phyloP scores from a whole-genome alignment of 2,329 filamentous ascomycete species.

The Coniochaeta sp. region DNA sequence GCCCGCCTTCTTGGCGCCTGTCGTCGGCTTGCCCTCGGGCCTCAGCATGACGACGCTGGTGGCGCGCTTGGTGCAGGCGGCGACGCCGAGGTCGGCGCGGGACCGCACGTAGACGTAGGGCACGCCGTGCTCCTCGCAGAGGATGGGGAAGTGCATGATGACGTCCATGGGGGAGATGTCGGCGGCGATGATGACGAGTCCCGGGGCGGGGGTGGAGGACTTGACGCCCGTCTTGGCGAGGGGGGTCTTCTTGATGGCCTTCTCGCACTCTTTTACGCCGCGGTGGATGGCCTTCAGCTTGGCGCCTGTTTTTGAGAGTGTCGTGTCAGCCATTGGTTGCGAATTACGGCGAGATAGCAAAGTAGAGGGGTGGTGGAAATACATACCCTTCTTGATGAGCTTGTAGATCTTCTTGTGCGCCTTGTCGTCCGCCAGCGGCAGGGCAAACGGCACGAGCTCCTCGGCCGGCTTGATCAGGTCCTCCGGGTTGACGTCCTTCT shows the following conservation, averaged over 20 bases:
- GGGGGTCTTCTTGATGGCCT: slow-evolving; percentile 89
- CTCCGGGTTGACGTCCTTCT: slow-evolving; percentile 37
- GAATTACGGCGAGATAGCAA: background rate
- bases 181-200: slow-evolving; percentile 85
- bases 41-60: slow-evolving; percentile 89
- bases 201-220: slow-evolving; percentile 47
- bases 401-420: slow-evolving; percentile 61
- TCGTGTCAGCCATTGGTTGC: slow-evolving; percentile 7
- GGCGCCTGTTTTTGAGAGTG: slow-evolving; percentile 78
- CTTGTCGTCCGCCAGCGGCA: slow-evolving; percentile 76
- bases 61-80: slow-evolving; percentile 89
- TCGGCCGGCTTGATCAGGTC: slow-evolving; percentile 32
- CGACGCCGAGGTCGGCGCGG: slow-evolving; percentile 87
- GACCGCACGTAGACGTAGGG: slow-evolving; percentile 94
- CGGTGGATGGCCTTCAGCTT: slow-evolving; percentile 95
- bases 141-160: slow-evolving; percentile 93
- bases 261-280: slow-evolving; percentile 98
- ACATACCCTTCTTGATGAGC: slow-evolving; percentile 52
- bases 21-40: slow-evolving; percentile 45
- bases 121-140: slow-evolving; percentile 96
- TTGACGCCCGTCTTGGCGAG: slow-evolving; percentile 54
- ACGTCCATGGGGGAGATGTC: slow-evolving; percentile 99
- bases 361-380: slow-evolving; percentile 6
- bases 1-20: slow-evolving; percentile 31
- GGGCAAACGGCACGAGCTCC: slow-evolving; percentile 75